A percentile compares a stretch with the other conserved stretches of the same genome.
Conservation (phyloP, 495 filamentous ascomycete genomes). For the Barbatosphaeria neglecta region DNA sequence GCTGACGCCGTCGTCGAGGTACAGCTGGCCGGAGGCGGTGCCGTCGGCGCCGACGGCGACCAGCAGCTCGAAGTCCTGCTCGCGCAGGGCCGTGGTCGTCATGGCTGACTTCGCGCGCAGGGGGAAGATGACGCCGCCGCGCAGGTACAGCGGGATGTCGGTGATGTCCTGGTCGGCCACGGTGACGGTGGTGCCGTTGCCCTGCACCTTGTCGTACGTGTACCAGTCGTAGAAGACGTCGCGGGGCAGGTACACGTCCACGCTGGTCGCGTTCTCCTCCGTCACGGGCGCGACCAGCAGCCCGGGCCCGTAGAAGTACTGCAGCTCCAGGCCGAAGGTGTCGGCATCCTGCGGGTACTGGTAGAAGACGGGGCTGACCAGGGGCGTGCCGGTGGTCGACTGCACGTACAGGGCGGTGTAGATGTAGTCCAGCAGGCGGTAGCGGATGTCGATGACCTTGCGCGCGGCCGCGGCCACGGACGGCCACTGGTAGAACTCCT, state of each 20-base stretch:
- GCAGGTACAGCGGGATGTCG: constrained; percentile 61
- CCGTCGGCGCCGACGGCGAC: constrained; percentile 46
- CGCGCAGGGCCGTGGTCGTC: constrained; percentile 59
- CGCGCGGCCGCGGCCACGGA: constrained; percentile 52
- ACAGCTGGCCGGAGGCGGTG: constrained; percentile 32
- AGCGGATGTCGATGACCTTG: constrained; percentile 64
- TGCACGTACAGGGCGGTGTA: constrained; percentile 65
- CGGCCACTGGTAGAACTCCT: constrained; percentile 73
- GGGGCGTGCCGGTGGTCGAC: constrained; percentile 54
- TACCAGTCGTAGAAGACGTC: constrained; percentile 73
- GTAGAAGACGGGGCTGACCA: constrained; percentile 59
- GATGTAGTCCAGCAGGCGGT: constrained; percentile 68
- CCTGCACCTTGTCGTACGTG: constrained; percentile 45
- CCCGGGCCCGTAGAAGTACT: constrained; percentile 65
- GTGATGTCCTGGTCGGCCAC: constrained; percentile 45
- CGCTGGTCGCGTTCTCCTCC: constrained; percentile 48
- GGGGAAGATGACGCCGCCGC: constrained; percentile 60
- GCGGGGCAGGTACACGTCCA: constrained; percentile 61
- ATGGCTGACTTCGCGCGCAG: constrained; percentile 47
- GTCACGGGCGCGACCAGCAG: constrained; percentile 67
- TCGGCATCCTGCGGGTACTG: constrained; percentile 56
- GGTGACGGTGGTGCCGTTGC: constrained; percentile 40
- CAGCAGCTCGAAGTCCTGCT: constrained; percentile 56
- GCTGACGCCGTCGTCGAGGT: constrained; percentile 51
- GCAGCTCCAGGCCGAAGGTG: constrained; percentile 46